Evolutionary conservation across 2,329 filamentous ascomycete species (phyloP), one percentile per base, ranked within the genome.

Genomic region (Fusarium sulawesiense): DNA sequence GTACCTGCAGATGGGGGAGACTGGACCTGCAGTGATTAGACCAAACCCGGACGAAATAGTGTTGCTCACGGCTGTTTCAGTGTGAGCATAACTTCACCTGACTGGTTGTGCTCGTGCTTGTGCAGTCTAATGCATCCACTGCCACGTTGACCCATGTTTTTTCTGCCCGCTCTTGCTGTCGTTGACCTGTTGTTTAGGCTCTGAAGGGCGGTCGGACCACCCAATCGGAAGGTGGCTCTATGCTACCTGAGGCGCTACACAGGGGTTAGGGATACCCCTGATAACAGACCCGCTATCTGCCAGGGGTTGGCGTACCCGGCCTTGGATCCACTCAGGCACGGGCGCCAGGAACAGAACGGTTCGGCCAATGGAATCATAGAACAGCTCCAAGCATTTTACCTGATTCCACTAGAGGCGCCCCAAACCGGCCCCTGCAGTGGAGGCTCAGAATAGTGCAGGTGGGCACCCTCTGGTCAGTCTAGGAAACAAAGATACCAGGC

Each of bases 71-170:
- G 49, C 32, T 51, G 70, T 72, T 72, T 72, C 70, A 72, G 69
- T 67, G 64, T 30, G 54, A 51, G 45, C 37, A 59, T 55, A 55
- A 41, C 18, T 29, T 37, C 23, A 42, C 13, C 51, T 63, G 54
- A 47, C 29, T 56, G 41, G 50, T 53, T 37, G 49, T 51, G 49
- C 7, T 41, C 23, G 49, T 51, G 49, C 9, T 51, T 41, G 34
- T 40, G 48, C 48, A 34, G 32, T 51, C 29, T 16, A 37, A 51
- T 51, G 61, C 50, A 56, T 49, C 53, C 44, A 62, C 68, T 66
- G 68, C 68, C 68, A 71, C 68, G 64, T 70, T 72, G 55, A 44
- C 68, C 68, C 68, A 51, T 71, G 59, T 47, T 47, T 57, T 54
- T 55, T 60, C 47, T 29, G 47, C 47, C 29, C 27, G 46, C 16